Percentiles rank a stretch among this genome's conserved stretches.
Evolutionary conservation across 306 rosid genomes (phyloP).

Genomic region (Coriaria nepalensis): DNA sequence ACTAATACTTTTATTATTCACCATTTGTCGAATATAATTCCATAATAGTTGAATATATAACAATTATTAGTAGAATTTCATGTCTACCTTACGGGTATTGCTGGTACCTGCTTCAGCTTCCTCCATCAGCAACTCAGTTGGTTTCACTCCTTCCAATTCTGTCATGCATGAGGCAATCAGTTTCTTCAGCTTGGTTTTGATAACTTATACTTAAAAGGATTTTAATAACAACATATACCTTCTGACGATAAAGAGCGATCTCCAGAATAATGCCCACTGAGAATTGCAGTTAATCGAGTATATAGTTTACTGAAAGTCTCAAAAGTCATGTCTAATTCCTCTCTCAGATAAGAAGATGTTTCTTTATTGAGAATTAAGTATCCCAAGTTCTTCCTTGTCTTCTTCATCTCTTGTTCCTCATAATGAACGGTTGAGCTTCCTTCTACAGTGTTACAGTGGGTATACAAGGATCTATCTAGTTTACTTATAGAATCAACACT

Average conservation of each 20-base stretch:
- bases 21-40: background rate
- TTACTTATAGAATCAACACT: constrained; percentile 29
- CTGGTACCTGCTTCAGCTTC: constrained; percentile 23
- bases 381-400: constrained; percentile 18
- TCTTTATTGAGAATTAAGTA: constrained; percentile 14
- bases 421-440: constrained; percentile 16
- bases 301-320: constrained; percentile 31
- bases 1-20: background rate
- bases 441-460: constrained; percentile 12
- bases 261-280: constrained; percentile 18
- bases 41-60: no score
- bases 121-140: constrained; percentile 20
- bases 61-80: no score
- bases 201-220: no score
- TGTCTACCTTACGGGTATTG: constrained; percentile 44
- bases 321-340: constrained; percentile 37
- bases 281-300: constrained; percentile 30
- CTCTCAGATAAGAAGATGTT: constrained; percentile 26
- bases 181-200: no score
- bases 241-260: constrained; percentile 20
- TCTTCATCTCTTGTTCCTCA: constrained; percentile 18
- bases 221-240: constrained; percentile 34
- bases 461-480: constrained; percentile 12
- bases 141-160: constrained; percentile 33
- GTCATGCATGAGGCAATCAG: constrained; percentile 30